Base-by-base conservation (phyloP, 2,329 filamentous ascomycete species). In the Ilyonectria destructans region DNA sequence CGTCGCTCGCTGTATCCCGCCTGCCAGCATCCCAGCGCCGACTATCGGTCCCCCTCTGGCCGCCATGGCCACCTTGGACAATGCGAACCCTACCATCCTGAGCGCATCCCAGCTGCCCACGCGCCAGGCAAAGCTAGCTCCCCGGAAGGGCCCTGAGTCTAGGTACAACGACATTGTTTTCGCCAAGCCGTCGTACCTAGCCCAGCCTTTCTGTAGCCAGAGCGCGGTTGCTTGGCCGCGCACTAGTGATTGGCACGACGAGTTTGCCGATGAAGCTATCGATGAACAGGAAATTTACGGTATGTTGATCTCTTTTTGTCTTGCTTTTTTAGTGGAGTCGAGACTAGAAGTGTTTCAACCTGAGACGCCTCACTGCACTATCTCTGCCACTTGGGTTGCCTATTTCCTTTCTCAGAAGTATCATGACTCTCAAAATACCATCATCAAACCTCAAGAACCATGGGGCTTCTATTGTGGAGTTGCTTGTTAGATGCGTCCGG, bases 211-310 rank as follows among this genome's bases (percentile, higher is more conserved):
- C 72, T 81, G 75, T 71, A 73, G 78, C 33, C 80, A 81, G 56
- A 75, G 78, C 78, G 79, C 68, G 31, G 79, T 71, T 37, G 57
- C 67, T 71, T 82, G 81, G 77, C 75, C 77, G 54, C 78, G 76
- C 45, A 75, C 74, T 58, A 76, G 79, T 21, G 80, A 83, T 55
- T 84, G 80, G 57, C 84, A 89, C 58, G 89, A 90, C 65, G 89
- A 91, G 66, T 87, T 90, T 56, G 84, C 85, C 1, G 86, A 91
- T 40, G 95, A 98, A 75, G 93, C 93, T 65, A 97, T 99, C 74
- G 96, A 99, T 79, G 94, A 97, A 80, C 96, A 98, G 81, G 96
- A 99, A 82, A 96, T 99, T 48, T 99, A 96, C 79, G 95, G 94
- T 96, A 84, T 70, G 85, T 66, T 31, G 29, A 35, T 12, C n/a